Conservation (phyloP, 257 asterid genomes). For the Solanum megistacrolobum region DNA sequence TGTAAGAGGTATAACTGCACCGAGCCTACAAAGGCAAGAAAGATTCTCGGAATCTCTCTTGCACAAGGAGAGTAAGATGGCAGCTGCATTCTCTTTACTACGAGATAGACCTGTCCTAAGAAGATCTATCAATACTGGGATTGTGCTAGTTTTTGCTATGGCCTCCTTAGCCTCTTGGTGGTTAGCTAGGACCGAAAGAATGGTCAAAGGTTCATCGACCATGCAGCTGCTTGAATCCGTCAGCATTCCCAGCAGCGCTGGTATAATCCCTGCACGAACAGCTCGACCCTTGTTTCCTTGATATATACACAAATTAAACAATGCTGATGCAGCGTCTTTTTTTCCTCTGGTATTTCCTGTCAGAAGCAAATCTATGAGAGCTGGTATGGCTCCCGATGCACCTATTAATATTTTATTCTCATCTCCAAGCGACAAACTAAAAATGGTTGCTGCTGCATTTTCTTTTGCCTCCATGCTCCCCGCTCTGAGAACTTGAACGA, state of each 20-base stretch:
- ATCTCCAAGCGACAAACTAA: slow-evolving; percentile 72
- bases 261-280: slow-evolving; percentile 68
- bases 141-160: slow-evolving; percentile 61
- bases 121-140: slow-evolving; percentile 66
- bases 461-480: slow-evolving; percentile 92
- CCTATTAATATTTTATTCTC: slow-evolving; percentile 87
- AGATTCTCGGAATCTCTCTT: slow-evolving; percentile 62
- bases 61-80: slow-evolving; percentile 72
- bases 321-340: slow-evolving; percentile 90
- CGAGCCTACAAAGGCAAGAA: slow-evolving; percentile 60
- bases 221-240: slow-evolving; percentile 54
- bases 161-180: slow-evolving; percentile 77
- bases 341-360: slow-evolving; percentile 73
- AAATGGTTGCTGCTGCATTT: slow-evolving; percentile 89
- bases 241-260: slow-evolving; percentile 60
- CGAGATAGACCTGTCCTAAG: slow-evolving; percentile 64
- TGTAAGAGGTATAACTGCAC: slow-evolving; percentile 55
- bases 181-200: slow-evolving; percentile 76
- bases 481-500: slow-evolving; percentile 78
- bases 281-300: slow-evolving; percentile 93
- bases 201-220: slow-evolving; percentile 87
- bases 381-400: slow-evolving; percentile 87
- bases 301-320: slow-evolving; percentile 79
- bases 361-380: slow-evolving; percentile 68
- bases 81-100: slow-evolving; percentile 62